These are phyloP conservation scores for Lichtheimia ramosa DNA, from an alignment of 371 early-diverging fungal genomes.

Conservation along the genomic window DNA sequence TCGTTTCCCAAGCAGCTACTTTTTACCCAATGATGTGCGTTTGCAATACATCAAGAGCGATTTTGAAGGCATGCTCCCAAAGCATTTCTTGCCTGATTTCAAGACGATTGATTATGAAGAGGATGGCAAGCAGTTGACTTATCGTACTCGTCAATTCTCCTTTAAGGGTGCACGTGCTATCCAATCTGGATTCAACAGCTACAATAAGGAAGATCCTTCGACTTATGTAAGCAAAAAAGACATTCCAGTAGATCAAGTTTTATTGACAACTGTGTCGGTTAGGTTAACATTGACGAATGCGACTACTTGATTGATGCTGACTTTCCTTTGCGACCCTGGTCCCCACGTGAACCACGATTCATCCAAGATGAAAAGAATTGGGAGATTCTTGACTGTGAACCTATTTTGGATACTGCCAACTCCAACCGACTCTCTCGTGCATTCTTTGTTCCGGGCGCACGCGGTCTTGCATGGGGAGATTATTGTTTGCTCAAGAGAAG, in stretches of 20 bases:
- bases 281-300: conserved; percentile 57
- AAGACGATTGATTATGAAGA: conserved; percentile 22
- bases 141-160: conserved; percentile 30
- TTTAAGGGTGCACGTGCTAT: conserved; percentile 43
- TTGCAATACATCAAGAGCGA: conserved; percentile 62
- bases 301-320: conserved; percentile 74
- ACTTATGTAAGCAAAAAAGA: conserved; percentile 49
- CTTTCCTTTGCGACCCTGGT: conserved; percentile 37
- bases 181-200: conserved; percentile 69
- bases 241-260: no score
- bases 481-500: conserved; percentile 62
- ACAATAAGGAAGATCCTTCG: conserved; percentile 66
- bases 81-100: conserved; percentile 49
- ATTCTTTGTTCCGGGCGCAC: conserved; percentile 56
- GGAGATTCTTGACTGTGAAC: conserved; percentile 53
- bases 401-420: conserved; percentile 57
- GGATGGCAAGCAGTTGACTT: conserved; percentile 20
- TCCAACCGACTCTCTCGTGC: conserved; percentile 50
- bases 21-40: conserved; percentile 69
- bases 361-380: conserved; percentile 51
- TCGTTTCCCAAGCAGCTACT: conserved; percentile 89
- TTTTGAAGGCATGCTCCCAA: conserved; percentile 71
- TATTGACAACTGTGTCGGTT: conserved; percentile 7
- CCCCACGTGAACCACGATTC: conserved; percentile 50
- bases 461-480: conserved; percentile 57